Evolutionary conservation across 352 stramenopile species (phyloP).

Genomic region (Phytophthora sojae): DNA sequence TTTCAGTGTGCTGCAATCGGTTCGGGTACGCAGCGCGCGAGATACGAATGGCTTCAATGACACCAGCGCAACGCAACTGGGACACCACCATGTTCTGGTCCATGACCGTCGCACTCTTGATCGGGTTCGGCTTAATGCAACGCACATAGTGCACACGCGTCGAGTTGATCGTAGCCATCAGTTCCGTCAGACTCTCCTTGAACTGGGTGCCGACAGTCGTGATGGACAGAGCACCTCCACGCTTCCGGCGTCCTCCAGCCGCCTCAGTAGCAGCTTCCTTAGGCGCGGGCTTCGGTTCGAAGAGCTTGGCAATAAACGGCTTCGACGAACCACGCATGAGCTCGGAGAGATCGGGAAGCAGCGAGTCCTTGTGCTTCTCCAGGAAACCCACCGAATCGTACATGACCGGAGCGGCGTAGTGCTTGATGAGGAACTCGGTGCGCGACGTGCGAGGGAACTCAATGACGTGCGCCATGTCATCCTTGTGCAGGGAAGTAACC

Average conservation of each 20-base stretch:
- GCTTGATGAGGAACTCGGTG: conserved; percentile 95
- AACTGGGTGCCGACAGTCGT: conserved; percentile 93
- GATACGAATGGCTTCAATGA: conserved; percentile 99
- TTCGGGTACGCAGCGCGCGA: conserved; percentile 98
- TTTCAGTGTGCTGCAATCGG: conserved; percentile 92
- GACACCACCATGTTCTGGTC: conserved; percentile 95
- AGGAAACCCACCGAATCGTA: conserved; percentile 95
- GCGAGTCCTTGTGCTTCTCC: conserved; percentile 96
- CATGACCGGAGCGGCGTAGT: conserved; percentile 95
- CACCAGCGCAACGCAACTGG: conserved; percentile 97
- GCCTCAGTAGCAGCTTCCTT: conserved; percentile 47
- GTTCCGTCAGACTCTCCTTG: conserved; percentile 91
- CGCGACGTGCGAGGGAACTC: conserved; percentile 85
- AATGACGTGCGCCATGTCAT: conserved; percentile 86
- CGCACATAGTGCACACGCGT: conserved; percentile 98
- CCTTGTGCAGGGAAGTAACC: conserved; percentile 83
- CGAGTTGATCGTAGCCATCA: conserved; percentile 96
- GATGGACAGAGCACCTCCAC: conserved; percentile 67
- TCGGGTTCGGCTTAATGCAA: conserved; percentile 99
- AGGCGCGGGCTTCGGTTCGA: conserved; percentile 68
- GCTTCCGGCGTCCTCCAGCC: conserved; percentile 52
- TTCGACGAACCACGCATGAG: conserved; percentile 84
- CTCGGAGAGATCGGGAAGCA: conserved; percentile 94
- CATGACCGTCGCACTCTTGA: conserved; percentile 93
- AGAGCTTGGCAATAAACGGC: conserved; percentile 76